Base-by-base conservation (phyloP, 305 asterid genomes). In the Fraxinus sp. region DNA sequence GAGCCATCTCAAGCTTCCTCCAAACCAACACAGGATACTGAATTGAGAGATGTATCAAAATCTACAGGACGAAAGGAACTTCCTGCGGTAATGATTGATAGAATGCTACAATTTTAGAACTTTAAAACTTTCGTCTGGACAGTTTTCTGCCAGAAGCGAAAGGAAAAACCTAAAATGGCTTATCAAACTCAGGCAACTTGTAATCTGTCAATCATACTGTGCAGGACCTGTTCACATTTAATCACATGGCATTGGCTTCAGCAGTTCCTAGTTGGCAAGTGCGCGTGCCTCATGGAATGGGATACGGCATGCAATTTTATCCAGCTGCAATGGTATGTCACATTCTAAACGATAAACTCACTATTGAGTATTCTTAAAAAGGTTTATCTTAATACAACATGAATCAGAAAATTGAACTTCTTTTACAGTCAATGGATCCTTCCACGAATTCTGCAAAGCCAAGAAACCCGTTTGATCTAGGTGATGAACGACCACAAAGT, bases 401-500 rank as follows among this genome's bases (percentile, higher is more conserved):
- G 28, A 73, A 59, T 37, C 52, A 7, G 20, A 86, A 32, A 9
- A 24, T 3, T 41, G 76, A 32, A 74, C 30, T 32, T 72, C n/a
- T n/a, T 71, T 80, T 64, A 76, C 90, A 95, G 98, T 26, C 90
- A 37, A 74, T 82, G 59, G 84, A 87, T 43, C 82, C 84, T 84
- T 85, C 75, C 73, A 84, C 74, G 4, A 85, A 75, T 87, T 80
- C 90, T 0, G 35, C 90, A 71, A 91, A 78, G 75, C 87, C 98
- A 81, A 89, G 83, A 77, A 95, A 95, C 80, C 98, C 98, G 0
- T 95, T 95, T 49, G 97, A 95, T 80, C 68, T 89, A 80, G 90
- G 87, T 79, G 91, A 89, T 62, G 92, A 86, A 28, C 81, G 82
- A 24, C 86, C 81, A 84, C 92, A 85, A 81, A 86, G 79, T 85